Conservation (phyloP, 176 grass and related monocot species). For the Ananas comosus region DNA sequence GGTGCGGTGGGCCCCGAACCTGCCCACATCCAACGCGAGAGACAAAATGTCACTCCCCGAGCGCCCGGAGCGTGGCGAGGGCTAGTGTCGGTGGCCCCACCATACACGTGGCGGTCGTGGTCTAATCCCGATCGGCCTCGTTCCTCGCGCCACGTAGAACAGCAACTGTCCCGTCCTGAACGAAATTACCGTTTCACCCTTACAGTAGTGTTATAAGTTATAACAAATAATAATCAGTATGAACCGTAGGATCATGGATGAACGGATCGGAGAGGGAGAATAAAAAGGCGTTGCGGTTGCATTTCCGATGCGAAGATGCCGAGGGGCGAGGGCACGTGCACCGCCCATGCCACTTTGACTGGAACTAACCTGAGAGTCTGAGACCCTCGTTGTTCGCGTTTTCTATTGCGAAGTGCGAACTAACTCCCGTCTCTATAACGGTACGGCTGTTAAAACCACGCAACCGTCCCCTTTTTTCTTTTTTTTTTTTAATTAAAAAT, state of each 20-base stretch:
- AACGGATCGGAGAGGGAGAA: background rate
- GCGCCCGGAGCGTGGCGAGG: background rate
- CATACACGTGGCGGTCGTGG: background rate
- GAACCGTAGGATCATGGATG: background rate
- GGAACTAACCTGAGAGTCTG: too few relatives aligned
- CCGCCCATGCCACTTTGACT: slow-evolving; percentile 6
- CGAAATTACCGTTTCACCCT: background rate
- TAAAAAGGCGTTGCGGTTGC: background rate
- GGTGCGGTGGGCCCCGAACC: background rate
- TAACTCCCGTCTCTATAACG: background rate
- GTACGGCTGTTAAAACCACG: background rate
- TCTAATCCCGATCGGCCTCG: background rate
- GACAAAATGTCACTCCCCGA: background rate
- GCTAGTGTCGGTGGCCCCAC: background rate
- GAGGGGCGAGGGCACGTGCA: slow-evolving; percentile 24
- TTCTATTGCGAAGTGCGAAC: background rate
- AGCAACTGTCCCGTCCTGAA: background rate
- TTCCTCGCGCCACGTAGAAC: too few relatives aligned
- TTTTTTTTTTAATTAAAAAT: background rate
- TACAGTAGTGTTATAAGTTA: background rate
- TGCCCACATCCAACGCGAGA: background rate
- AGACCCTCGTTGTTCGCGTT: background rate
- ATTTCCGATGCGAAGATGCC: slow-evolving; percentile 23
- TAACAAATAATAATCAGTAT: background rate
- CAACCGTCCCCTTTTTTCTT: background rate